Evolutionary conservation across 306 rosid species (phyloP).

Genomic region (Begonia masoniana): DNA sequence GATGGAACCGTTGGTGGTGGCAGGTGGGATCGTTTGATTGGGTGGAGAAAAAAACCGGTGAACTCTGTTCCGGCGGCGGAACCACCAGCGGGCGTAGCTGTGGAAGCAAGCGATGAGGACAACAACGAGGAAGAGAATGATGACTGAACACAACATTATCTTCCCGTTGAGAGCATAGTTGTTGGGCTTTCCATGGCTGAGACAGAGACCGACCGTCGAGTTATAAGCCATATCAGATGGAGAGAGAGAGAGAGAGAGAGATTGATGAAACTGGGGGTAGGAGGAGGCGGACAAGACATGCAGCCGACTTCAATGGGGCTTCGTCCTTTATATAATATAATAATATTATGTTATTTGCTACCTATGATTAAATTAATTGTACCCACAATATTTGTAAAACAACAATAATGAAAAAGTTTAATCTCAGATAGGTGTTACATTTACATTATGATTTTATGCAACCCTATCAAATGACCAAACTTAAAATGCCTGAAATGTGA

Average conservation of each 20-base stretch:
- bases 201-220: background rate
- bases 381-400: too few relatives aligned
- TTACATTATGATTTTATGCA: too few relatives aligned
- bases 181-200: slow-evolving; percentile 1
- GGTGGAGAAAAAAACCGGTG: slow-evolving; percentile 1
- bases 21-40: background rate
- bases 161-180: slow-evolving; percentile 27
- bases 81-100: slow-evolving; percentile 15
- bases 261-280: background rate
- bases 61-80: background rate
- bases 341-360: too few relatives aligned
- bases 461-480: too few relatives aligned
- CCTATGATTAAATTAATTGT: too few relatives aligned
- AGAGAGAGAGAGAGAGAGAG: background rate
- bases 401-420: too few relatives aligned
- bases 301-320: too few relatives aligned
- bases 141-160: slow-evolving; percentile 33
- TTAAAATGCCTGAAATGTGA: too few relatives aligned
- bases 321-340: too few relatives aligned
- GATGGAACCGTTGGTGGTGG: background rate
- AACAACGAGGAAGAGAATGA: slow-evolving; percentile 21
- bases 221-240: background rate
- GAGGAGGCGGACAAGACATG: background rate
- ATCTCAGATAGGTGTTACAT: too few relatives aligned
- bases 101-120: slow-evolving; percentile 16